Base-by-base conservation (phyloP, 2,329 filamentous ascomycete genomes). In the Venturia asperata region DNA sequence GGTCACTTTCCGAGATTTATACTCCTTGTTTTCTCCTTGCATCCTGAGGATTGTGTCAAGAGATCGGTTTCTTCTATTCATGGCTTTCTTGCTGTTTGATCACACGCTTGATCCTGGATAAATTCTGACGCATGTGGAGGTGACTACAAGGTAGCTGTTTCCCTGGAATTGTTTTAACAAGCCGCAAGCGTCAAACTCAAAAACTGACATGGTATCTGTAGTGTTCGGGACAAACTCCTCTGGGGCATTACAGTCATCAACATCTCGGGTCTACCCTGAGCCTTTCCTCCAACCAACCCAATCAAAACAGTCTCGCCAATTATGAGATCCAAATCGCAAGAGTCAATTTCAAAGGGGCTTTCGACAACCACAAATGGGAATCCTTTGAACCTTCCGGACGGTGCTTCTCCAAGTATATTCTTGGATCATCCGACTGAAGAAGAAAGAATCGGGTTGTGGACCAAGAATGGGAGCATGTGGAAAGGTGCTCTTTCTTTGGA, bases 391-490 rank as follows among this genome's bases (percentile, higher is more conserved):
- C 47, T 56, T 6, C 63, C 63, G 24, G 43, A 47, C 24, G 60
- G 52, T 34, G 37, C 80, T 67, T 83, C 82, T 1, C 75, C 82
- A 1, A 76, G 81, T 42, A 74, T 87, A 34, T 74, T 76, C 55
- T 77, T 87, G 39, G 81, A 81, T 30, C 78, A 81, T 37, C 82
- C 84, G 2, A 85, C 82, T 1, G 75, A 77, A 21, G 76, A 79
- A 56, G 85, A 87, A 72, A 79, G 80, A 62, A 71, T 80, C 63
- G 77, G 79, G 47, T 81, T 82, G 63, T 79, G 81, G 69, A 78
- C 76, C 43, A 75, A 81, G 63, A 87, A 87, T 70, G 82, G 80
- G 65, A 71, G 73, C 1, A 79, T 82, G 69, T 88, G 85, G 85
- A 78, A 80, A 64, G 85, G 85, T 4, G 78, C 80, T 0, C 74